Percentiles rank a stretch among this genome's conserved stretches.
Evolutionary conservation across 2,329 filamentous ascomycete species (phyloP).

Genomic region (Paraconiothyrium sp.): DNA sequence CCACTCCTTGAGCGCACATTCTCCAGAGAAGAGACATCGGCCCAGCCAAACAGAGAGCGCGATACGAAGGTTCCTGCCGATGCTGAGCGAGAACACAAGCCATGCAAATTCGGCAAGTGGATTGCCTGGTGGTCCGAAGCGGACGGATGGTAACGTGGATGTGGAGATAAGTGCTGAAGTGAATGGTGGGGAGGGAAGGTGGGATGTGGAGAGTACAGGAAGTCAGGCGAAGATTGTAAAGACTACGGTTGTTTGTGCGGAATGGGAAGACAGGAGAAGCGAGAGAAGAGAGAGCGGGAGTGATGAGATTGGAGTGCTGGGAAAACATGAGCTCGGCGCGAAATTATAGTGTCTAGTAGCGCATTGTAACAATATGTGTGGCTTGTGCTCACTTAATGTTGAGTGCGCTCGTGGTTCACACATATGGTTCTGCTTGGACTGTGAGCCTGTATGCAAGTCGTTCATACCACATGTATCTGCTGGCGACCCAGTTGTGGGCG

Average conservation of each 20-base stretch:
- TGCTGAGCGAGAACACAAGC: constrained; percentile 40
- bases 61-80: constrained; percentile 42
- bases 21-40: constrained; percentile 26
- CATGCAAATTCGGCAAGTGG: constrained; percentile 47
- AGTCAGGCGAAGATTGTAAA: constrained; percentile 48
- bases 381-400: background rate
- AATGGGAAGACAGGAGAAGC: constrained; percentile 42
- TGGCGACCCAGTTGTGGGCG: too few species aligned
- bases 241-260: constrained; percentile 47
- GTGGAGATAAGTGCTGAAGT: constrained; percentile 38
- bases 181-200: constrained; percentile 33
- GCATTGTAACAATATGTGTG: background rate
- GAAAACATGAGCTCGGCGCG: background rate
- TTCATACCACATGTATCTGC: too few species aligned
- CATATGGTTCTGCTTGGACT: too few species aligned
- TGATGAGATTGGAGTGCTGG: constrained; percentile 37
- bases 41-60: constrained; percentile 30
- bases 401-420: background rate
- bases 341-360: background rate
- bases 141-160: constrained; percentile 41
- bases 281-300: constrained; percentile 24
- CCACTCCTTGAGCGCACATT: constrained; percentile 21
- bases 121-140: constrained; percentile 42
- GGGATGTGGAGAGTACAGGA: constrained; percentile 45
- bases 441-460: too few species aligned